These are phyloP conservation scores for Boletellus deceptivus DNA, from an alignment of 1,284 basidiomycete genomes.

Conservation along the genomic window DNA sequence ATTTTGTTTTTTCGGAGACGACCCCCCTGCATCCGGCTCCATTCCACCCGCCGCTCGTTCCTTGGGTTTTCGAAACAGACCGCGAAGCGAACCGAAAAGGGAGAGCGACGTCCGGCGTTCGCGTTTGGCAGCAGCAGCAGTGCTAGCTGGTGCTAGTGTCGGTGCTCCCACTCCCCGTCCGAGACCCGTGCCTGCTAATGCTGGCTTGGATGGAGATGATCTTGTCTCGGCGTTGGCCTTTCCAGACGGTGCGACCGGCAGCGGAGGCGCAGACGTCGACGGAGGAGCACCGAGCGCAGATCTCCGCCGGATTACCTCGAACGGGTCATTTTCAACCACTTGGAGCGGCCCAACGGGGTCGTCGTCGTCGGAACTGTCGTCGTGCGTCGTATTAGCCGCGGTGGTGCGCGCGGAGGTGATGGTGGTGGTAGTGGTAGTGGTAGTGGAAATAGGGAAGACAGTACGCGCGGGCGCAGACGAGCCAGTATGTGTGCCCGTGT, in stretches of 20 bases:
- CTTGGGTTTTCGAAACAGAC: constrained; percentile 25
- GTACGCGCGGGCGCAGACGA: background rate
- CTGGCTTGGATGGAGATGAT: background rate
- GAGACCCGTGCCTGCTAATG: background rate
- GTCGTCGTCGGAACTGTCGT: constrained; percentile 36
- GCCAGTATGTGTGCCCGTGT: background rate
- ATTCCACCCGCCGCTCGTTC: background rate
- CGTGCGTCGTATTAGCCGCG: background rate
- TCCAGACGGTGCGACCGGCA: background rate
- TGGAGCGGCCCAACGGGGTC: constrained; percentile 36
- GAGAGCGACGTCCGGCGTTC: constrained; percentile 21
- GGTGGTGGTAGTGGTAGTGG: background rate
- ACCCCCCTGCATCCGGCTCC: constrained; percentile 14
- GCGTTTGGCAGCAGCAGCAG: constrained; percentile 7
- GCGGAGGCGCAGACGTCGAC: background rate
- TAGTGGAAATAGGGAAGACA: background rate
- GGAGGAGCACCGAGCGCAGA: constrained; percentile 9
- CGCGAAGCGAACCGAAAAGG: constrained; percentile 30
- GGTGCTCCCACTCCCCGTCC: no score
- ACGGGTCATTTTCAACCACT: constrained; percentile 62
- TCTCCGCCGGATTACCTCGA: constrained; percentile 27
- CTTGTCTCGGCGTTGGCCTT: background rate
- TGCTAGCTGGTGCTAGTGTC: background rate
- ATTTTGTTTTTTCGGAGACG: background rate
- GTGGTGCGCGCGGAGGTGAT: background rate